A percentile compares a stretch with the other conserved stretches of the same genome.
These are phyloP conservation scores for Coemansia sp. DNA, from an alignment of 192 early-diverging fungal species.

Conservation along the genomic window DNA sequence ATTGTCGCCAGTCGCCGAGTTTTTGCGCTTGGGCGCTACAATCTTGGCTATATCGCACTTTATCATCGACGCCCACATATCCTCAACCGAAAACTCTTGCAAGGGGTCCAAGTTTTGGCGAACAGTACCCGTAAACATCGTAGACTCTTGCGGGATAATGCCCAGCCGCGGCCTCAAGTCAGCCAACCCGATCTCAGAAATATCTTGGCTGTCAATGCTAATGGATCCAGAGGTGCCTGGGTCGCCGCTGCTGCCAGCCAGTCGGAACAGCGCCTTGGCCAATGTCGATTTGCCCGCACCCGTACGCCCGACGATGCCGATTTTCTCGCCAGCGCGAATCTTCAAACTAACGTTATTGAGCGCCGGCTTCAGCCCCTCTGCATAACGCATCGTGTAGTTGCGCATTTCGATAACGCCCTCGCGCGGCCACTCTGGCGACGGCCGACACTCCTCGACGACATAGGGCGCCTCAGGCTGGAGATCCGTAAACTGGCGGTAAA, in stretches of 20 bases:
- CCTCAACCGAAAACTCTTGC: conserved; percentile 66
- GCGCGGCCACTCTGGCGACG: conserved; percentile 67
- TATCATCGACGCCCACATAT: conserved; percentile 68
- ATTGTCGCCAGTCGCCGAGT: conserved; percentile 7
- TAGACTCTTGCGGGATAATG: conserved; percentile 76
- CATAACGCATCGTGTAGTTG: conserved; percentile 63
- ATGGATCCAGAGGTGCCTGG: conserved; percentile 57
- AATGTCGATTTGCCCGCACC: conserved; percentile 84
- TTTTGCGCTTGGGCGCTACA: conserved; percentile 2
- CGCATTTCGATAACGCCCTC: conserved; percentile 63
- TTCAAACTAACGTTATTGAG: conserved; percentile 37
- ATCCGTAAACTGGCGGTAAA: conserved; percentile 32
- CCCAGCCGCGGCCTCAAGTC: conserved; percentile 60
- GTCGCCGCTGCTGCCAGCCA: conserved; percentile 55
- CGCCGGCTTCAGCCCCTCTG: conserved; percentile 43
- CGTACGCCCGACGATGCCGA: conserved; percentile 68
- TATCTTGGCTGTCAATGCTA: conserved; percentile 72
- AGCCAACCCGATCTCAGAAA: conserved; percentile 59
- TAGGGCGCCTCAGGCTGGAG: conserved; percentile 48
- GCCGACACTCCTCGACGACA: conserved; percentile 40
- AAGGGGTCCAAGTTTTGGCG: conserved; percentile 85
- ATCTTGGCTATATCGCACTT: conserved; percentile 21
- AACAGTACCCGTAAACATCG: conserved; percentile 69
- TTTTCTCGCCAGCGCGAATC: conserved; percentile 55
- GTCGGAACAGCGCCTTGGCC: conserved; percentile 72